These are phyloP conservation scores for Agrostemma githago DNA, from an alignment of 148 eudicot species.

Conservation along the genomic window DNA sequence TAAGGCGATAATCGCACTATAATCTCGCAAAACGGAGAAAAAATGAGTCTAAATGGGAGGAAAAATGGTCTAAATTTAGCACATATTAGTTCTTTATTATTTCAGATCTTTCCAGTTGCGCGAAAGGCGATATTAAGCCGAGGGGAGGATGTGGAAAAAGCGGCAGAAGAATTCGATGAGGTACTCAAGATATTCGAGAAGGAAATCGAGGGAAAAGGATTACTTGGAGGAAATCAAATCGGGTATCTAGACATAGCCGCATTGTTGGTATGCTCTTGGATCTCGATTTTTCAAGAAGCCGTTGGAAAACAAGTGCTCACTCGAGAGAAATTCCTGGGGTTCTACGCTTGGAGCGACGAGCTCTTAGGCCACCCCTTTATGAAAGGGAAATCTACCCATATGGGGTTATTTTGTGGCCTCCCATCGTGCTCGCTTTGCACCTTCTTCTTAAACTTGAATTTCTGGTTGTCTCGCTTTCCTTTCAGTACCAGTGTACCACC, in stretches of 20 bases:
- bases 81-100: background rate
- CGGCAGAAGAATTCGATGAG: slow-evolving; percentile 12
- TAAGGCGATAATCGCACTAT: no score
- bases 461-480: no score
- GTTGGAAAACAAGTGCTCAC: background rate
- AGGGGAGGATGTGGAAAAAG: slow-evolving; percentile 12
- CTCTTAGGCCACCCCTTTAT: slow-evolving; percentile 9
- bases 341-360: slow-evolving; percentile 15
- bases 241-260: slow-evolving; percentile 30
- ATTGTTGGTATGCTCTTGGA: slow-evolving; percentile 13
- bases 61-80: no score
- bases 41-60: no score
- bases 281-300: slow-evolving; percentile 16
- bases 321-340: background rate
- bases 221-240: slow-evolving; percentile 24
- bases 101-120: background rate
- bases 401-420: background rate
- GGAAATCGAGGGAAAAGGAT: slow-evolving; percentile 23
- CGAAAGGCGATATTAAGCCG: background rate
- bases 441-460: no score
- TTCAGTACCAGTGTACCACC: no score
- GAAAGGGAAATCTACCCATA: slow-evolving; percentile 9
- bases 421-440: background rate
- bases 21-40: no score
- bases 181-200: slow-evolving; percentile 20